Evolutionary conservation across 192 early-diverging fungal genomes (phyloP), one percentile per base, ranked within the genome.

Genomic region (Gryganskiella cystojenkinii): DNA sequence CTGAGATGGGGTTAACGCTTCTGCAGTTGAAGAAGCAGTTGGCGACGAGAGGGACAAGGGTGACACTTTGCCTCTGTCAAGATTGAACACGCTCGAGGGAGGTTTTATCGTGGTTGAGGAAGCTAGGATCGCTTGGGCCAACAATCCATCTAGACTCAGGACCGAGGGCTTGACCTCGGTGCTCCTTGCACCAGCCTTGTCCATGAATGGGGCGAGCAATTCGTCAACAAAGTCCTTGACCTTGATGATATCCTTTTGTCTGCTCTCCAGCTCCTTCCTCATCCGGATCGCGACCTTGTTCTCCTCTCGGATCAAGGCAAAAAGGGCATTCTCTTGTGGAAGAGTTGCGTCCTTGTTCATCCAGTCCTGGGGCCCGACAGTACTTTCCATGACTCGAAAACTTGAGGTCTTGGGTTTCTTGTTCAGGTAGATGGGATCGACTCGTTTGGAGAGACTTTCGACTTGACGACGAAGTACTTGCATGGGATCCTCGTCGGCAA

Each of bases 241-340:
- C 43, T 69, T 52, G 28, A 64, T 52, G 7, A 78, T 52, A 47
- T 78, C 66, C 1, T 35, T 28, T 14, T 34, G 35, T 24, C 69
- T 78, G 22, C 58, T 66, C 13, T 63, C 66, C 40, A 78, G 50
- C 14, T 78, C 74, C 49, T 64, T 68, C 11, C 64, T 54, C 74
- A 78, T 78, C 50, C 74, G 67, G 14, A 78, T 78, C 17, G 74
- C 64, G 0, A 78, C 74, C 43, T 78, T 68, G 67, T 78, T 78
- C 49, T 78, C 74, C 1, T 69, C 67, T 8, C 61, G 33, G 54
- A 78, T 78, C 31, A 54, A 59, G 19, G 67, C 46, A 45, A 78
- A 78, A 4, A 78, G 14, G 4, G 20, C 58, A 47, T 67, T 64
- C n/a, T 69, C 61, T 7, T 63, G 31, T 11, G 74, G 66, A 13